Evolutionary conservation across 345 rosid species (phyloP), one percentile per base, ranked within the genome.

Genomic region (Bretschneidera sinensis): DNA sequence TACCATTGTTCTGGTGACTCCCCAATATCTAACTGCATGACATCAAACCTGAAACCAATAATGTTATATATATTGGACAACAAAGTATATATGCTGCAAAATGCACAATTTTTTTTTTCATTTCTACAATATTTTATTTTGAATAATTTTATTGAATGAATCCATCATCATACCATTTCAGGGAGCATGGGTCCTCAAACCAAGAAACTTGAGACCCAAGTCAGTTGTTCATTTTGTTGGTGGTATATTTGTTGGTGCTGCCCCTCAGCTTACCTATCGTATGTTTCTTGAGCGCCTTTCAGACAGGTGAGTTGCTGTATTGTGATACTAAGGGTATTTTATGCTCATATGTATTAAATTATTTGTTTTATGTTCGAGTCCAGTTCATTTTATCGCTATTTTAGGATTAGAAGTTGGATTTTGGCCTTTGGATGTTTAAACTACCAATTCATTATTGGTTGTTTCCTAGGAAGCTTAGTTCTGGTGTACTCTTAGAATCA

Each of bases 231-330:
- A 94, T 79, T 94, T 94, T 55, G 23, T 94, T 49, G 99, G 97
- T 23, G 99, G 99, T 18, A 85, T 94, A 74, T 94, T 94, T 72
- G 99, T 94, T 69, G 99, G 99, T 74, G 99, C 99, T 14, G 99
- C 99, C 45, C 99, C 99, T 20, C 99, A 94, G 73, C 86, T 94
- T 64, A 77, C 99, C 14, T 94, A 90, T 68, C 96, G 99, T 17
- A 75, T 82, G 78, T 90, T 94, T 79, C 95, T 94, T 48, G 99
- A 94, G 73, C 83, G 87, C 67, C 89, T 94, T 76, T 80, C 97
- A 24, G 91, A 90, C 68, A 83, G 78, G 99, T 87, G 61, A 80
- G 91, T 81, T 34, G 47, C 48, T 62, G 24, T 18, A 19, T 23
- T 21, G 23, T 20, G 45, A 51, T 39, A 16, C 4, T 34, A 22